Conservation (phyloP, 202 grass and related monocot genomes). For the Panicum hallii region DNA sequence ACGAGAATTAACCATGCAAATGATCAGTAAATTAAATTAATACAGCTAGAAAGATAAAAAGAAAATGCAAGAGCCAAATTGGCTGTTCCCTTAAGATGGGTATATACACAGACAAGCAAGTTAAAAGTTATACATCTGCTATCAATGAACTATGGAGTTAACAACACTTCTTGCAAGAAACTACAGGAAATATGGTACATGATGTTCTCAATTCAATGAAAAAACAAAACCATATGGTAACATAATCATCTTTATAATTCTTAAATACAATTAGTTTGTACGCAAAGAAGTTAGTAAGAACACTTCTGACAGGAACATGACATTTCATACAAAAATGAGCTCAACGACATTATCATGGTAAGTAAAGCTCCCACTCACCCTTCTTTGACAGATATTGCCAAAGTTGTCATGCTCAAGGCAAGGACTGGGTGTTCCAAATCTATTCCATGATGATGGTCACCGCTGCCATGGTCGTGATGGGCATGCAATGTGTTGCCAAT, state of each 20-base stretch:
- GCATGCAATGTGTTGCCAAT: conserved; percentile 45
- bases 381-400: conserved; percentile 97
- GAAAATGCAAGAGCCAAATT: conserved; percentile 3
- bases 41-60: conserved; percentile 35
- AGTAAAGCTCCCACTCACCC: conserved; percentile 59
- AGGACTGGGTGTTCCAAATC: conserved; percentile 91
- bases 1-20: conserved; percentile 30
- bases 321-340: conserved; percentile 9
- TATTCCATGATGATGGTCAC: conserved; percentile 82
- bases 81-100: conserved; percentile 7
- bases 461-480: conserved; percentile 55
- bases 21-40: conserved; percentile 33
- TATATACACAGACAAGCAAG: conserved; percentile 25
- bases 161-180: conserved; percentile 11
- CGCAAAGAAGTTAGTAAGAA: background rate
- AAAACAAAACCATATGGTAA: background rate
- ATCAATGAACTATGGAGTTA: conserved; percentile 33
- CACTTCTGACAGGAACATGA: background rate
- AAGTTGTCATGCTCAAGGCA: conserved; percentile 77
- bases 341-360: conserved; percentile 3
- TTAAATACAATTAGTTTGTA: background rate
- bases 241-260: background rate
- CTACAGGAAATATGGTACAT: background rate
- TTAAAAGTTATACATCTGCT: conserved; percentile 23
- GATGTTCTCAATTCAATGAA: conserved; percentile 4